Evolutionary conservation across 345 rosid genomes (phyloP).

Genomic region (Brassica carinata): DNA sequence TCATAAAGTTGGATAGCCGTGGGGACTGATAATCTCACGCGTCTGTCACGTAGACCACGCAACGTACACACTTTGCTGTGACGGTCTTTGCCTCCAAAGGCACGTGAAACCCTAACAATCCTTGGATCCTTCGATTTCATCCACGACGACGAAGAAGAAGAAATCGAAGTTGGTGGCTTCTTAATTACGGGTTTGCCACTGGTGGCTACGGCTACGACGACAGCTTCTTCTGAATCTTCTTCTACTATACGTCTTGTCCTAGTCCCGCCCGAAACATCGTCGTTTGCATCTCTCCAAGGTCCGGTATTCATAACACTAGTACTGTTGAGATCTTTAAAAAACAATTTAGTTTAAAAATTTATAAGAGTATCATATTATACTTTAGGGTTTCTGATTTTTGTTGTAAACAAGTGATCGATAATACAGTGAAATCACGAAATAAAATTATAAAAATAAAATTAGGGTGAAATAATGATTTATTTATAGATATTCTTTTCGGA

Average conservation of each 20-base stretch:
- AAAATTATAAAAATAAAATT: too few species aligned
- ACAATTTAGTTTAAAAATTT: neutral
- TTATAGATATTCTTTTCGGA: too few species aligned
- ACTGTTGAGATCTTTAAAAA: neutral
- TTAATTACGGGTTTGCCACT: conserved; percentile 42
- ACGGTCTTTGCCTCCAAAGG: conserved; percentile 83
- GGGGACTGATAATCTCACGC: conserved; percentile 78
- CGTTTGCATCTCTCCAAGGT: conserved; percentile 39
- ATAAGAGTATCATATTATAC: neutral
- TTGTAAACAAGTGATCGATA: neutral
- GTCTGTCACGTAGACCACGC: conserved; percentile 75
- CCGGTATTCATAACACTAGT: conserved; percentile 30
- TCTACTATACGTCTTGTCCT: conserved; percentile 29
- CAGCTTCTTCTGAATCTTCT: conserved; percentile 34
- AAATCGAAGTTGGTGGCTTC: conserved; percentile 28
- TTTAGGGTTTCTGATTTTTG: neutral
- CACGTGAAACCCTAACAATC: conserved; percentile 76
- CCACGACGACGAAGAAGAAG: conserved; percentile 49
- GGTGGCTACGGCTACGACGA: conserved; percentile 20
- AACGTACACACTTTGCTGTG: conserved; percentile 82
- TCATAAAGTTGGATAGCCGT: conserved; percentile 84
- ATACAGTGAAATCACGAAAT: too few species aligned
- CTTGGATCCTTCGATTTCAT: conserved; percentile 68
- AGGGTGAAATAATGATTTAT: too few species aligned
- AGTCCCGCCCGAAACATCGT: conserved; percentile 24